Base-by-base conservation (phyloP, 306 rosid genomes). In the Trifolium fragiferum region DNA sequence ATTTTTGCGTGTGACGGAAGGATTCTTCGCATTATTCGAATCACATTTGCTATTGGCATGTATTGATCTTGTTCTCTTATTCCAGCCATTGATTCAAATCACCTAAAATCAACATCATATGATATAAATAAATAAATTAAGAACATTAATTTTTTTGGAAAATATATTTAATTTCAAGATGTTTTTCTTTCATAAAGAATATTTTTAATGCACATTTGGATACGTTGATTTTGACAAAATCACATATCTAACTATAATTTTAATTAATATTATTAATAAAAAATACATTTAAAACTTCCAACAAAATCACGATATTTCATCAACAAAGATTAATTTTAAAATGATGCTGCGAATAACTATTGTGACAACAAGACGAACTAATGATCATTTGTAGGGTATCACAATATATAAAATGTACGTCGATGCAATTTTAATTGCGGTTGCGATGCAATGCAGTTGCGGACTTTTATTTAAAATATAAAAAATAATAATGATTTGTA, bases 41-140 rank as follows among this genome's bases (percentile, higher is more conserved):
- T 83, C 57, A 91, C 97, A 23, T 89, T 91, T 3, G 97, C 90
- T 0, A 89, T 86, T 0, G 97, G 97, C 97, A 91, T 86, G 87
- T 82, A 87, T 33, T 80, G 95, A 62, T 91, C 91, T 25, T 91
- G 97, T 6, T 89, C 97, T 8, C 84, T 55, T 21, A 68, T 9
- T 33, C 76, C 81, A 10, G 63, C 61, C 76, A 69, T 77, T 37
- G 12, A 7, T 15, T 60, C 43, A 60, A 60, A 3, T 15, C 1
- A 1, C 41, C 66, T 60, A 19, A 30, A 30, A 57, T 23, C 2
- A 11, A 23, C 16, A 21, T 32, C 9, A 57, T 37, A 37, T 37
- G 2, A 8, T 7, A 33, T 37, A 5, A 12, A 23, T 57, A 57
- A 23, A 57, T 57, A 5, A 57, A 57, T 7, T 2, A 23, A n/a